Conservation (phyloP, 768 basidiomycete genomes). For the Tricholoma hemisulphureum region DNA sequence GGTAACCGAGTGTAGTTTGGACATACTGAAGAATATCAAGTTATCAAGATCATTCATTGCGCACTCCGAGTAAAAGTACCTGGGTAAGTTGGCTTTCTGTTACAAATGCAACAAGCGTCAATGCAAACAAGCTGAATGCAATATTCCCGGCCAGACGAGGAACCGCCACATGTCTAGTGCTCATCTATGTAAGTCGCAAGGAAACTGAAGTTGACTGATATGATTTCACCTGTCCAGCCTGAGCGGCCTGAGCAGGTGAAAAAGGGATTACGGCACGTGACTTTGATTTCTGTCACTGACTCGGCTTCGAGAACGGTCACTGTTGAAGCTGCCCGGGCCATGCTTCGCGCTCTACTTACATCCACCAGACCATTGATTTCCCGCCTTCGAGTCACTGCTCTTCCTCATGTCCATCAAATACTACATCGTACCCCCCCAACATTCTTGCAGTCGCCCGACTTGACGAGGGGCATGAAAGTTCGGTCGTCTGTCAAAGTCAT, state of each 20-base stretch:
- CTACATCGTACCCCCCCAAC: conserved; percentile 27
- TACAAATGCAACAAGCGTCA: conserved; percentile 70
- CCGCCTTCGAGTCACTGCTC: conserved; percentile 42
- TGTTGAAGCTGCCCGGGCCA: conserved; percentile 25
- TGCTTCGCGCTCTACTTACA: conserved; percentile 66
- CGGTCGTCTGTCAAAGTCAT: conserved; percentile 90
- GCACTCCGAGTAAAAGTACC: conserved; percentile 38
- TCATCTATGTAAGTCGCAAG: conserved; percentile 21
- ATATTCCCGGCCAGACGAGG: conserved; percentile 46
- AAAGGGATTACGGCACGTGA: conserved; percentile 8
- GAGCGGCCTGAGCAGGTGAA: no score
- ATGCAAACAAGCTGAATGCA: conserved; percentile 55
- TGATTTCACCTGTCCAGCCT: conserved; percentile 7
- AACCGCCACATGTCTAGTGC: conserved; percentile 20
- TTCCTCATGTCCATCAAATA: conserved; percentile 31
- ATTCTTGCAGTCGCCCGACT: conserved; percentile 27
- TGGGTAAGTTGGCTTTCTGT: conserved; percentile 74
- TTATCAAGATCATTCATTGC: background rate
- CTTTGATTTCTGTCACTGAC: background rate
- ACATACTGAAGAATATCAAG: conserved; percentile 56
- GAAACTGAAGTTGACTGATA: background rate
- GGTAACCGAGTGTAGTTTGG: conserved; percentile 71
- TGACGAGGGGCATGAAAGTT: conserved; percentile 91
- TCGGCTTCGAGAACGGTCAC: no score
- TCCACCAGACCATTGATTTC: conserved; percentile 61